Base-by-base conservation (phyloP, 73 alveolate genomes). In the Effrenium voratum region DNA sequence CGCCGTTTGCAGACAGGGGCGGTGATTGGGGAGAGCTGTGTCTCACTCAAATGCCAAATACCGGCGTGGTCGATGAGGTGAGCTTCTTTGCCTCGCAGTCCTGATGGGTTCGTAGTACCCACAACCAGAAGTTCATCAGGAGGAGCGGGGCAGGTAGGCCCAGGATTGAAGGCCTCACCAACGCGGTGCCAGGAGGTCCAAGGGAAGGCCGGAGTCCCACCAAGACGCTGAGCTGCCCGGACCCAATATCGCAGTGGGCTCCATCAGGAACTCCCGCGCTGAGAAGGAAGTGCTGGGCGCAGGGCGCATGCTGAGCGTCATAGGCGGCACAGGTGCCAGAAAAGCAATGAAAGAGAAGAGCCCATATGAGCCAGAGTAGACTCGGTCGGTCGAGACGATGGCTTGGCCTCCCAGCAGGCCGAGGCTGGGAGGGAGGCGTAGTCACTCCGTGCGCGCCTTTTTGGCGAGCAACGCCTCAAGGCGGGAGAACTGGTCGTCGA, bases 391-490 rank as follows among this genome's bases (percentile, higher is more conserved):
- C 13, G 4, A 10, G 4, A 22, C 34, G 36, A 41, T 22, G 38
- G 1, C 45, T 34, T 8, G 68, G 93, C 93, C 36, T 82, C 50
- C 93, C 36, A 4, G 55, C 30, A 0, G 93, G 38, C 66, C 75
- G 50, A 2, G 38, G n/a, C 41, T 38, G 36, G 75, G 50, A 82
- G 77, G 55, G 36, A 3, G 93, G n/a, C 28, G 38, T 82, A 82
- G 93, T 82, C 93, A 82, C 36, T 26, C 77, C 30, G 52, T 40
- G 10, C 70, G 91, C 1, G 3, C 52, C 30, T 50, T 49, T 76
- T 82, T 47, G 26, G 41, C 52, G 13, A 82, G 52, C 55, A 82
- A n/a, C 19, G 93, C 93, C 76, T 82, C 75, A 19, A 82, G 50
- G 40, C 76, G 6, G 38, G 22, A 13, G 12, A 82, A 50, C 76